Evolutionary conservation across 2,329 filamentous ascomycete species (phyloP), one percentile per base, ranked within the genome.

Genomic region (Ascosphaera aggregata): DNA sequence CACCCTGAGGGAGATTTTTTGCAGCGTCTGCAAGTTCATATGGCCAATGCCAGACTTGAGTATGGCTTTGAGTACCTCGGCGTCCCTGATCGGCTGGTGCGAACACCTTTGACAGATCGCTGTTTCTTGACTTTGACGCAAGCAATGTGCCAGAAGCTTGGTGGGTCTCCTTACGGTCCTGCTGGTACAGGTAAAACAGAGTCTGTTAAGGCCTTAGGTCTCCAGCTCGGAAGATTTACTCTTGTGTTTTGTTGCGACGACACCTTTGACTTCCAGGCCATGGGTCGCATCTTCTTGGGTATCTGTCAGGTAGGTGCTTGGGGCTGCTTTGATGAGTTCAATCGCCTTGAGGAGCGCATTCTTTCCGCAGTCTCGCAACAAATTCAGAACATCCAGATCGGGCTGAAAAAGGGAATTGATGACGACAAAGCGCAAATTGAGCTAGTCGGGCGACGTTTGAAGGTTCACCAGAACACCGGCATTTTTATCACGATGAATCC

Each of bases 401-500:
- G 91, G 41, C 65, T 99, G 40, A 85, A 85, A 55, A 82, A 86
- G 54, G 76, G 78, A 24, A 76, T 65, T 5, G 74, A 82, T 40
- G 80, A 94, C 48, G 72, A 78, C 4, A 82, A 80, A 54, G 67
- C 82, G 2, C 80, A 94, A 53, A 95, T 98, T 48, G 89, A 98
- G 55, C 66, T 99, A 16, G 80, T 95, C 40, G 86, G 86, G 37
- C 80, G 89, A 40, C 84, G 91, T 48, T 68, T 98, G 37, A 73
- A 69, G 45, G 89, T 99, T 47, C 91, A 93, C 51, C 67, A 70
- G 43, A 92, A 94, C 54, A 95, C 91, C 38, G 89, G 89, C 49
- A 89, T 99, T 54, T 99, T 99, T 64, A 98, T 99, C 56, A 99
- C 89, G 31, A 98, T 99, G 91, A 99, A 99, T 57, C 89, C 89